These are phyloP conservation scores for Penicillium turbatum DNA, from an alignment of 495 filamentous ascomycete genomes.

Conservation along the genomic window DNA sequence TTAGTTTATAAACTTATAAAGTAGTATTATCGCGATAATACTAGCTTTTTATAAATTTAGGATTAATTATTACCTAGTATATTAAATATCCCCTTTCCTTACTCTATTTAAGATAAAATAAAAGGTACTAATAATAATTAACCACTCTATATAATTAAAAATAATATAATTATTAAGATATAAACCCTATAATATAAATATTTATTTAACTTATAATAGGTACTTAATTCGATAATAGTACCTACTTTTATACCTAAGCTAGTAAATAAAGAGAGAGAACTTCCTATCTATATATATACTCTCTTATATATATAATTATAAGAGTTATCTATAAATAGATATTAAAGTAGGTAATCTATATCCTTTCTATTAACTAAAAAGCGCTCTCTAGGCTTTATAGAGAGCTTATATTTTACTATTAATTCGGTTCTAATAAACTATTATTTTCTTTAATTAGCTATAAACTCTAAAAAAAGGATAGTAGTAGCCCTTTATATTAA, in stretches of 20 bases:
- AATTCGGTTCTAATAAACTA: constrained; percentile 17
- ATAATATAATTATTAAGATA: background rate
- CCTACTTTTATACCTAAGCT: constrained; percentile 16
- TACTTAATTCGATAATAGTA: constrained; percentile 21
- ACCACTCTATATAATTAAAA: constrained; percentile 4
- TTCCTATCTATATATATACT: constrained; percentile 16
- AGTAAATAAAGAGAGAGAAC: constrained; percentile 19
- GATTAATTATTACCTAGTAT: too few species aligned
- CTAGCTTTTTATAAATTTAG: too few species aligned
- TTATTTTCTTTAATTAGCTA: background rate
- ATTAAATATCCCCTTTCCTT: too few species aligned
- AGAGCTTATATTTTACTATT: constrained; percentile 14
- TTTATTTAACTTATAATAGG: constrained; percentile 19
- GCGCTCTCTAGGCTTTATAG: constrained; percentile 16
- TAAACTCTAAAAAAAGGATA: background rate
- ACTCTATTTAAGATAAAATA: constrained; percentile 18
- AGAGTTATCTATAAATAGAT: constrained; percentile 15
- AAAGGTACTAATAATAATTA: constrained; percentile 11
- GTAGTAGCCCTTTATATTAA: constrained; percentile 12
- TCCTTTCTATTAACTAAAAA: constrained; percentile 18
- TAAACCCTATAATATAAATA: constrained; percentile 26
- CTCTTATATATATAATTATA: constrained; percentile 24
- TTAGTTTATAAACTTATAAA: too few species aligned
- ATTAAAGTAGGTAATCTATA: constrained; percentile 17
- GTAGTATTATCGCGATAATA: too few species aligned